phyloP scores from a whole-genome alignment of 768 basidiomycete species.

The Lyophyllum decastes region DNA sequence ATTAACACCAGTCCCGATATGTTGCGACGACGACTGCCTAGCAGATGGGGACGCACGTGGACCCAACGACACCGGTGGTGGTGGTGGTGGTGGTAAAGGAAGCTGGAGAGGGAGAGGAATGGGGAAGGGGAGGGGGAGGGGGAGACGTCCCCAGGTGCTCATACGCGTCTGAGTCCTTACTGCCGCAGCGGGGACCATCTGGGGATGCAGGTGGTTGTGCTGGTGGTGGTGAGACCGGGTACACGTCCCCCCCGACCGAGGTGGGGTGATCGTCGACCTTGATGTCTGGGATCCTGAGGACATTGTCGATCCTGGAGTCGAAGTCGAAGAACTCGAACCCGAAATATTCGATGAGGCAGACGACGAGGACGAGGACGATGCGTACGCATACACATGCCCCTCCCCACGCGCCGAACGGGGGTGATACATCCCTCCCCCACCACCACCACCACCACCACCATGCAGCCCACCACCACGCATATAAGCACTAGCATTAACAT shows the following conservation, averaged over 20 bases:
- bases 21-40: too few relatives aligned
- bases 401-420: too few relatives aligned
- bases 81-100: background rate
- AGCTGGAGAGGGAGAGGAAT: background rate
- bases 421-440: too few relatives aligned
- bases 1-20: too few relatives aligned
- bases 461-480: background rate
- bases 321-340: background rate
- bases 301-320: too few relatives aligned
- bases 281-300: too few relatives aligned
- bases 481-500: constrained; percentile 2
- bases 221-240: background rate
- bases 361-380: background rate
- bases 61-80: background rate
- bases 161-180: background rate
- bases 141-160: background rate
- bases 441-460: background rate
- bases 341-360: background rate
- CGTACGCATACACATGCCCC: background rate
- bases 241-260: too few relatives aligned
- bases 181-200: too few relatives aligned
- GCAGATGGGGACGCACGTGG: too few relatives aligned
- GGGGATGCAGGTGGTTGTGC: background rate
- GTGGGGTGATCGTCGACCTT: too few relatives aligned
- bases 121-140: background rate